A percentile compares a stretch with the other conserved stretches of the same genome.
phyloP scores from a whole-genome alignment of 257 asterid genomes.

The Solanum pennellii region DNA sequence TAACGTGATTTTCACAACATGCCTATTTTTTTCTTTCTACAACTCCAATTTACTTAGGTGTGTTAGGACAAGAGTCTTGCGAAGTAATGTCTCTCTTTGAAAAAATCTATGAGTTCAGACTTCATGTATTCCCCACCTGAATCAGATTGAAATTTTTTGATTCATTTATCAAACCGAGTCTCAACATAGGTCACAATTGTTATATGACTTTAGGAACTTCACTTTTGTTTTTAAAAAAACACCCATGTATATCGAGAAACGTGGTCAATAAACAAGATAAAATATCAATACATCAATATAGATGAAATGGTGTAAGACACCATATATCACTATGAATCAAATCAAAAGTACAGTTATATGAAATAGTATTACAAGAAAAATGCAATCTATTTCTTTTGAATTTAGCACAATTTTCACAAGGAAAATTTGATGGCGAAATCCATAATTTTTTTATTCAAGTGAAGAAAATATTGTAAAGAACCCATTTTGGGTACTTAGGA shows the following conservation, averaged over 20 bases:
- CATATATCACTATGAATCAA: not conserved
- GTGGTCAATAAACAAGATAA: too few species aligned
- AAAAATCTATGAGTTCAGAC: not conserved
- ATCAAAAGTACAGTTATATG: not conserved
- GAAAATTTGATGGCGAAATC: not conserved
- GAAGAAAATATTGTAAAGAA: not conserved
- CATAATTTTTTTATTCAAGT: too few species aligned
- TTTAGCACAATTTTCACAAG: not conserved
- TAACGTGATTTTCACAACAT: too few species aligned
- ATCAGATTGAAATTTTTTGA: too few species aligned
- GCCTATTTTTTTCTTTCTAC: not conserved
- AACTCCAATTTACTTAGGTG: not conserved
- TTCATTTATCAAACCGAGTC: not conserved
- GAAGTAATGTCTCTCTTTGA: not conserved
- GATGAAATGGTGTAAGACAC: too few species aligned
- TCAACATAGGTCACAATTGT: not conserved
- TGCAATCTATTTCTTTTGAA: not conserved
- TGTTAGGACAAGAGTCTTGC: not conserved
- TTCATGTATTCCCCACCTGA: not conserved
- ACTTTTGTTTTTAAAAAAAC: not conserved
- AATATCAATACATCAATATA: too few species aligned
- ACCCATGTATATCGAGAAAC: not conserved
- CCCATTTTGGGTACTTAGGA: too few species aligned
- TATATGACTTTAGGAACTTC: not conserved
- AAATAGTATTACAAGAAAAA: too few species aligned